A percentile compares a stretch with the other conserved stretches of the same genome.
phyloP scores from a whole-genome alignment of 2,329 filamentous ascomycete species.

The Colletotrichum tabaci region DNA sequence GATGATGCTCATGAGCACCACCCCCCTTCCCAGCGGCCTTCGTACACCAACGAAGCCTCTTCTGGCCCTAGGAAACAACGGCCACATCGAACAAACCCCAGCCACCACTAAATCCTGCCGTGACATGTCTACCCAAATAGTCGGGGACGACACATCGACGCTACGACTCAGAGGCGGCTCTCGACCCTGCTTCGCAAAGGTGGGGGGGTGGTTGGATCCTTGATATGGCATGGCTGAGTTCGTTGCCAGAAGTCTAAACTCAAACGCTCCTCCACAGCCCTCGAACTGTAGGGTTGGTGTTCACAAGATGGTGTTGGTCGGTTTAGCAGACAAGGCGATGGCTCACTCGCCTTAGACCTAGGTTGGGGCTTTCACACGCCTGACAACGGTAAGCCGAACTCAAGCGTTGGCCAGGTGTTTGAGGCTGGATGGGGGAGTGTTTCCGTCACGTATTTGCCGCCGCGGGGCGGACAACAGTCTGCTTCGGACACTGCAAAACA shows the following conservation, averaged over 20 bases:
- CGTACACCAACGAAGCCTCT: slow-evolving; percentile 2
- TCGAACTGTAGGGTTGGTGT: not conserved
- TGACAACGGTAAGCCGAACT: not conserved
- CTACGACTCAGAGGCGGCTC: not conserved
- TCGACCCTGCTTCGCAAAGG: not conserved
- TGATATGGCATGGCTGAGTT: not conserved
- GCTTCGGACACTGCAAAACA: not conserved
- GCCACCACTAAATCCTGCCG: not conserved
- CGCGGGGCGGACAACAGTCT: not conserved
- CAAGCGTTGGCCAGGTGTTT: not conserved
- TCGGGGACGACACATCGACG: not conserved
- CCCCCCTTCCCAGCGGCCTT: not conserved
- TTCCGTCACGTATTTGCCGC: not conserved
- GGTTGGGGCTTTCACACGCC: not conserved
- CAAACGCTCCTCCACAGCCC: not conserved
- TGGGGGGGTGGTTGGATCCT: too few species aligned
- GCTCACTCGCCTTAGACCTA: not conserved
- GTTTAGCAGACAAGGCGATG: not conserved
- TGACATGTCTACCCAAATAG: not conserved
- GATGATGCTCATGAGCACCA: not conserved
- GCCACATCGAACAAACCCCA: not conserved
- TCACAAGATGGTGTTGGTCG: not conserved
- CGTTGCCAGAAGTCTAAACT: not conserved
- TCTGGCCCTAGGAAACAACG: not conserved
- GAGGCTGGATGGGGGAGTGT: not conserved